phyloP scores from a whole-genome alignment of 331 rosid genomes.

The Malus hybrid region DNA sequence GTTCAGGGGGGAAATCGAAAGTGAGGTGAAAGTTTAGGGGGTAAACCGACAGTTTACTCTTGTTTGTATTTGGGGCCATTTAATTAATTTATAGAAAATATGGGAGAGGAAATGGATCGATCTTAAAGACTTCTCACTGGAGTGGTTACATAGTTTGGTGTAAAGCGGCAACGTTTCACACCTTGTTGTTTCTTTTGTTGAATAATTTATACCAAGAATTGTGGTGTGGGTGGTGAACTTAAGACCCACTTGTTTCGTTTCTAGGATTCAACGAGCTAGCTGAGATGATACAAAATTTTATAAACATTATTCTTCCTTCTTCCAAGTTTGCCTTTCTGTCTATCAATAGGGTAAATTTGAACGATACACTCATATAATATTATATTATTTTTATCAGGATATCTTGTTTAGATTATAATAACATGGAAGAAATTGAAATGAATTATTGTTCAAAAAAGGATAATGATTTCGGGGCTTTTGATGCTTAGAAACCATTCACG shows the following conservation, averaged over 20 bases:
- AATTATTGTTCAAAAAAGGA: too few relatives aligned
- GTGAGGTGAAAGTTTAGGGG: too few relatives aligned
- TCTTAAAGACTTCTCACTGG: conserved; percentile 1
- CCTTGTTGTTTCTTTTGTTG: conserved; percentile 16
- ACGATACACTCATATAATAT: background rate
- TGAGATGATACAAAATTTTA: background rate
- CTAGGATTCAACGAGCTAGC: background rate
- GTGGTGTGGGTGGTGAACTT: background rate
- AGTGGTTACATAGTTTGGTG: conserved; percentile 27
- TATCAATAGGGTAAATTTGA: background rate
- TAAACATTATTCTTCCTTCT: background rate
- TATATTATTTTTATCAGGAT: background rate
- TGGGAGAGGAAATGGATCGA: background rate
- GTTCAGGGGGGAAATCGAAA: too few relatives aligned
- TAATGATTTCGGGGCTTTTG: background rate
- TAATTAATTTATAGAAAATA: too few relatives aligned
- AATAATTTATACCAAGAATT: background rate
- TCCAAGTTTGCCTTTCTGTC: background rate
- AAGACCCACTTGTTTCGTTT: background rate
- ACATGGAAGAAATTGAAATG: too few relatives aligned
- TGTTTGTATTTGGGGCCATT: background rate
- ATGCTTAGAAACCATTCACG: background rate
- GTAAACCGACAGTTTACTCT: too few relatives aligned
- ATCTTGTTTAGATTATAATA: background rate
- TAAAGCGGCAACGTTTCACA: conserved; percentile 24